A percentile compares a stretch with the other conserved stretches of the same genome.
phyloP scores from a whole-genome alignment of 441 rosid species.

The Bocquillonia castaneifolia region DNA sequence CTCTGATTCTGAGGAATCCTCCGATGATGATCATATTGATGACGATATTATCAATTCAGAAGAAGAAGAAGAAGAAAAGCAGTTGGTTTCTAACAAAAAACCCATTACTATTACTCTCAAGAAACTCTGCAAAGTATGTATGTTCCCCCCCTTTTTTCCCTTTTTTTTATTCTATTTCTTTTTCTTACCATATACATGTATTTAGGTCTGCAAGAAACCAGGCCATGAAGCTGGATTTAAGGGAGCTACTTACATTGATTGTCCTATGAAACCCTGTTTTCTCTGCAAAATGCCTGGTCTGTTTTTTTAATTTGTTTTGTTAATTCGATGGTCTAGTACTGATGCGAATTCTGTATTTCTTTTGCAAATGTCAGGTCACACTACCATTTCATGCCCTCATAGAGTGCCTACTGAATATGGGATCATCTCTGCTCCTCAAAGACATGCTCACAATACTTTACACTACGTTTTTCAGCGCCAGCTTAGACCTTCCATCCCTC shows the following conservation, averaged over 20 bases:
- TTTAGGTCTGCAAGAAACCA: conserved; percentile 73
- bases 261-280: conserved; percentile 94
- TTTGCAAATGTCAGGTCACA: conserved; percentile 56
- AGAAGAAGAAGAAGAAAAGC: conserved; percentile 31
- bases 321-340: too few relatives aligned
- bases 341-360: neutral
- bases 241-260: conserved; percentile 87
- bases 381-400: conserved; percentile 79
- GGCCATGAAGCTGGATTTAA: conserved; percentile 97
- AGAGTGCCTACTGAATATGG: conserved; percentile 63
- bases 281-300: conserved; percentile 93
- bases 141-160: neutral
- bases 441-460: conserved; percentile 47
- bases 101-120: conserved; percentile 79
- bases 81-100: conserved; percentile 37
- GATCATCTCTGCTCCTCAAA: conserved; percentile 49
- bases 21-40: conserved; percentile 33
- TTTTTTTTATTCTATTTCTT: neutral
- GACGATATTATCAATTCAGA: conserved; percentile 27
- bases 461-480: conserved; percentile 77
- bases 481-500: conserved; percentile 46
- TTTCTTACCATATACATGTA: neutral
- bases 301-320: neutral
- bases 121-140: conserved; percentile 84
- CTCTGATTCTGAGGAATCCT: conserved; percentile 65